These are phyloP conservation scores for Trichosporon sp. DNA, from an alignment of 1,284 basidiomycete genomes.

Conservation along the genomic window DNA sequence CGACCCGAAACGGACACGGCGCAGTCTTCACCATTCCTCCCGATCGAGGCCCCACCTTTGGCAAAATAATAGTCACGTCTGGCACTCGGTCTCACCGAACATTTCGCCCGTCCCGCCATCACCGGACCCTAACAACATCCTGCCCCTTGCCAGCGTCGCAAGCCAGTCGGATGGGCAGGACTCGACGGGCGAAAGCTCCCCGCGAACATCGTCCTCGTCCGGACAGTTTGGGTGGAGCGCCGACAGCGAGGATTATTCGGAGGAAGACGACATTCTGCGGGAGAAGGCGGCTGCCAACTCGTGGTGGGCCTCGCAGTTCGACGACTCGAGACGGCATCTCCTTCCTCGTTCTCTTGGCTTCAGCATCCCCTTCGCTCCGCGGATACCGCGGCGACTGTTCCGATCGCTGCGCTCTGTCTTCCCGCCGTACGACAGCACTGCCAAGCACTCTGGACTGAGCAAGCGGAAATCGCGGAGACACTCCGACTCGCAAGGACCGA, in stretches of 20 bases:
- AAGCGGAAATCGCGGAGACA: slow-evolving; percentile 39
- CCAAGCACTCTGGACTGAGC: slow-evolving; percentile 36
- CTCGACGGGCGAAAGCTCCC: slow-evolving; percentile 5
- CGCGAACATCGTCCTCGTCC: slow-evolving; percentile 1
- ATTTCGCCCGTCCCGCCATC: background rate
- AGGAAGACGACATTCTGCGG: slow-evolving; percentile 7
- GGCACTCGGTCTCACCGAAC: slow-evolving; percentile 6
- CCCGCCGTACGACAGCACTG: slow-evolving; percentile 35
- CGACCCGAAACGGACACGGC: slow-evolving; percentile 9
- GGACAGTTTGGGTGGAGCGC: slow-evolving; percentile 11
- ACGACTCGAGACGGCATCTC: background rate
- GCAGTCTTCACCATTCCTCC: background rate
- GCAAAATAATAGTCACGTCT: background rate
- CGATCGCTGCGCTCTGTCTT: slow-evolving; percentile 27
- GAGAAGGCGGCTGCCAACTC: background rate
- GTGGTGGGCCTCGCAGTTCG: slow-evolving; percentile 4
- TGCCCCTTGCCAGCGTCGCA: slow-evolving; percentile 14
- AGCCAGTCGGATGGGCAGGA: slow-evolving; percentile 16
- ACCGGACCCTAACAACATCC: slow-evolving; percentile 16
- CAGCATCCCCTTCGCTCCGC: background rate
- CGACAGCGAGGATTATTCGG: slow-evolving; percentile 13
- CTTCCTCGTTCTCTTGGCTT: background rate
- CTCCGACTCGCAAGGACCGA: background rate
- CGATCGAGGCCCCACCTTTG: slow-evolving; percentile 1
- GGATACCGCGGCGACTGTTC: background rate